phyloP scores from a whole-genome alignment of 129 eudicot genomes.

The Lonicera japonica region DNA sequence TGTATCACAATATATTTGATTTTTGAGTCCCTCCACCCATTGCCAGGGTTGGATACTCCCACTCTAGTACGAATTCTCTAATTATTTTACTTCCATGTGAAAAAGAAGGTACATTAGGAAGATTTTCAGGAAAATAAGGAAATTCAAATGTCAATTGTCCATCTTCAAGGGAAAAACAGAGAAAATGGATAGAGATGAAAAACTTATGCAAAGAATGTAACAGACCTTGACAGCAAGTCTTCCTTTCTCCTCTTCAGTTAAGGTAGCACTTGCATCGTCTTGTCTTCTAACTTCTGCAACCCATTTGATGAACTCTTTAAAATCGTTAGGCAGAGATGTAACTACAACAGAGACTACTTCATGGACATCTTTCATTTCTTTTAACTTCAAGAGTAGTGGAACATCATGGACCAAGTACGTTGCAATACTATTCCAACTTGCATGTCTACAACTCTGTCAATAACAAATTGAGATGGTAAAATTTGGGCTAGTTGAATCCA shows the following conservation, averaged over 20 bases:
- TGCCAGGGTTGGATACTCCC: too few species aligned
- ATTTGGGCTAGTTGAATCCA: background rate
- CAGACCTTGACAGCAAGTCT: background rate
- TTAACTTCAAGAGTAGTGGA: background rate
- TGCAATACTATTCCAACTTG: constrained; percentile 1
- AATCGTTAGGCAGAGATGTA: background rate
- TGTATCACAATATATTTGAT: too few species aligned
- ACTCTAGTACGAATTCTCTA: background rate
- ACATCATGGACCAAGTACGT: background rate
- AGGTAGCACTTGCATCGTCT: background rate
- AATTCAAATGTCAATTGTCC: background rate
- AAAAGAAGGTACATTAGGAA: too few species aligned
- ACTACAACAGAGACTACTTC: background rate
- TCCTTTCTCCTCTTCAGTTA: constrained; percentile 4
- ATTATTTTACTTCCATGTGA: background rate
- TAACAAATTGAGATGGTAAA: background rate
- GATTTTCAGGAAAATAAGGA: too few species aligned
- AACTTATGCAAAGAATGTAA: background rate
- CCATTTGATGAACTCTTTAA: background rate
- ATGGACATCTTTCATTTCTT: constrained; percentile 3
- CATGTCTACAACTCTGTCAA: constrained; percentile 1
- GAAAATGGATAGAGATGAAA: background rate
- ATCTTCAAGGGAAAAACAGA: background rate
- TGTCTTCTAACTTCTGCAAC: constrained; percentile 4
- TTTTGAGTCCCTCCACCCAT: too few species aligned